A percentile compares a stretch with the other conserved stretches of the same genome.
Conservation (phyloP, 202 grass and related monocot genomes). For the Carex arenaria region DNA sequence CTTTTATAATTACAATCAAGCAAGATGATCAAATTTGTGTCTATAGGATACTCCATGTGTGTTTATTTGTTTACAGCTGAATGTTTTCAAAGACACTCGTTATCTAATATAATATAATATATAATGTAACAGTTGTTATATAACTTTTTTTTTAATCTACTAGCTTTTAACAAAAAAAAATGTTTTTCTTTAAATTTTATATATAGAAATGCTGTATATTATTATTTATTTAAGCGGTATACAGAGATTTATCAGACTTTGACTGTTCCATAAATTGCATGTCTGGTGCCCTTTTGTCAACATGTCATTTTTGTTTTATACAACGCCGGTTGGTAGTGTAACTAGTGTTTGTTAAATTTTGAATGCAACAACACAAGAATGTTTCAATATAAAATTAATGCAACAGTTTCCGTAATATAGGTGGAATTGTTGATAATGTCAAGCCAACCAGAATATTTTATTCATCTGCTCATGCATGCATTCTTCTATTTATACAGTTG, state of each 20-base stretch:
- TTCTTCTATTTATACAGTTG: background rate
- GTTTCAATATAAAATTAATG: background rate
- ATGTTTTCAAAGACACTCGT: too few relatives aligned
- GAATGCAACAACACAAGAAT: background rate
- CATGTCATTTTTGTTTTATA: background rate
- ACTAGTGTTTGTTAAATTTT: background rate
- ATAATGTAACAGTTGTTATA: too few relatives aligned
- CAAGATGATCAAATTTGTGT: too few relatives aligned
- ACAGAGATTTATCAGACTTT: too few relatives aligned
- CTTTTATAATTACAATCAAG: too few relatives aligned
- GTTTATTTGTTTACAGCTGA: too few relatives aligned
- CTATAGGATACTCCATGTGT: too few relatives aligned
- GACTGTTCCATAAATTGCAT: background rate
- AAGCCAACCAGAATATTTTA: background rate
- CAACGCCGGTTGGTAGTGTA: background rate
- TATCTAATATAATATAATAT: too few relatives aligned
- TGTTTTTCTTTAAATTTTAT: background rate
- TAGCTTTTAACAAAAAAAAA: too few relatives aligned
- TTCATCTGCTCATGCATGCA: background rate
- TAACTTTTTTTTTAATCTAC: too few relatives aligned
- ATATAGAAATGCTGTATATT: background rate
- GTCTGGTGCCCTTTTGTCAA: background rate
- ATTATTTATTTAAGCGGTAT: background rate
- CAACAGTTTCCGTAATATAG: conserved; percentile 10
- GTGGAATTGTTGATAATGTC: background rate